A percentile compares a stretch with the other conserved stretches of the same genome.
phyloP scores from a whole-genome alignment of 345 rosid species.

The Triadica sebifera region DNA sequence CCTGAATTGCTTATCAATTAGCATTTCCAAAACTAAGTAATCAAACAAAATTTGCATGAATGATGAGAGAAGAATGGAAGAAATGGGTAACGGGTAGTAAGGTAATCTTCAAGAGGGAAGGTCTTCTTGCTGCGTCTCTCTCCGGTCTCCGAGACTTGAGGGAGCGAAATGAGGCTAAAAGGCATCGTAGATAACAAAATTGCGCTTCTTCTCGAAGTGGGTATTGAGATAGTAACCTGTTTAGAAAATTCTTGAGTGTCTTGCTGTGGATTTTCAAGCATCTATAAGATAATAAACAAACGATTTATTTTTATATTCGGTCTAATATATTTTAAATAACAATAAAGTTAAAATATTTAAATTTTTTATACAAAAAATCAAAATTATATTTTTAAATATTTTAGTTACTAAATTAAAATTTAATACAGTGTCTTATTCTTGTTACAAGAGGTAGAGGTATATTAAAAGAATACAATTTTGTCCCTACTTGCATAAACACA shows the following conservation, averaged over 20 bases:
- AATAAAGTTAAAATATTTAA: too few species aligned
- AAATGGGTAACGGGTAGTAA: conserved; percentile 49
- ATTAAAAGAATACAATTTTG: too few species aligned
- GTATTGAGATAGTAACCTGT: conserved; percentile 34
- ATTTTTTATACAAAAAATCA: too few species aligned
- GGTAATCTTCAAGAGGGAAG: conserved; percentile 68
- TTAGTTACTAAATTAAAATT: too few species aligned
- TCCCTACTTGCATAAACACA: too few species aligned
- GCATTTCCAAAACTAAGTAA: too few species aligned
- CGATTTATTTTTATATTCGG: too few species aligned
- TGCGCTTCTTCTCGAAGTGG: conserved; percentile 58
- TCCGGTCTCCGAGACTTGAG: conserved; percentile 58
- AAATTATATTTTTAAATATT: too few species aligned
- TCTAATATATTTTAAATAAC: too few species aligned
- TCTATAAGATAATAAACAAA: conserved; percentile 22
- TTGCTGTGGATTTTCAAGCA: conserved; percentile 18
- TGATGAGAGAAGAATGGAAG: conserved; percentile 7
- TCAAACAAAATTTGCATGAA: neutral
- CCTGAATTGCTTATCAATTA: too few species aligned
- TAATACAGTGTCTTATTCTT: too few species aligned
- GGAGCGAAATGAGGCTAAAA: conserved; percentile 38
- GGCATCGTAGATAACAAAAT: conserved; percentile 51
- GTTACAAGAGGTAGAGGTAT: too few species aligned
- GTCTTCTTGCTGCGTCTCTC: conserved; percentile 76
- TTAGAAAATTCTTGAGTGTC: conserved; percentile 22